Evolutionary conservation across 1,284 basidiomycete genomes (phyloP).

Genomic region (Rhizopogon parksii): DNA sequence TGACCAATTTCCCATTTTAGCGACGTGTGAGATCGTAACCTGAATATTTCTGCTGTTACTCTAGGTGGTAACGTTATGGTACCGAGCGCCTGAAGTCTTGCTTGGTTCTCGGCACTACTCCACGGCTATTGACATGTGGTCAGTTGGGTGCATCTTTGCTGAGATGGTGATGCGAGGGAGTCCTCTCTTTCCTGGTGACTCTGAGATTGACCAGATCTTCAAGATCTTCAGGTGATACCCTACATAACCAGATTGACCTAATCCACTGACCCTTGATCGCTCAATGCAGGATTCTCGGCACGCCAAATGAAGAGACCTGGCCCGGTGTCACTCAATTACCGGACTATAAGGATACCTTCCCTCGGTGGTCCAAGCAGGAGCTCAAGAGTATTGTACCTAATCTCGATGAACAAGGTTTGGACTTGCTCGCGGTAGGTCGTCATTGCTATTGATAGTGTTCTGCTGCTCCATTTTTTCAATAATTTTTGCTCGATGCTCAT

Average conservation of each 20-base stretch:
- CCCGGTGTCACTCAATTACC: conserved; percentile 86
- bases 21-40: conserved; percentile 3
- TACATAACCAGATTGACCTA: background rate
- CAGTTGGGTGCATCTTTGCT: conserved; percentile 90
- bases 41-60: conserved; percentile 9
- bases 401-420: conserved; percentile 68
- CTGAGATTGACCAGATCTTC: conserved; percentile 99
- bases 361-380: conserved; percentile 81
- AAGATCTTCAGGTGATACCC: conserved; percentile 85
- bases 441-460: background rate
- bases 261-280: conserved; percentile 8
- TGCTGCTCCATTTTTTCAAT: background rate
- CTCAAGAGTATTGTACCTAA: conserved; percentile 60
- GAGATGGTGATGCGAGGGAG: conserved; percentile 87
- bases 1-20: conserved; percentile 6
- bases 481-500: conserved; percentile 7
- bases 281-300: conserved; percentile 75
- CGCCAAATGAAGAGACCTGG: conserved; percentile 91
- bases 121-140: conserved; percentile 98
- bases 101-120: conserved; percentile 94
- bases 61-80: conserved; percentile 98
- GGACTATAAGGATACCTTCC: conserved; percentile 96
- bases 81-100: conserved; percentile 94
- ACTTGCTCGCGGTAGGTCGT: conserved; percentile 62
- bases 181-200: conserved; percentile 96